These are phyloP conservation scores for Pseudozyma hubeiensis DNA, from an alignment of 1,284 basidiomycete genomes.

Conservation along the genomic window DNA sequence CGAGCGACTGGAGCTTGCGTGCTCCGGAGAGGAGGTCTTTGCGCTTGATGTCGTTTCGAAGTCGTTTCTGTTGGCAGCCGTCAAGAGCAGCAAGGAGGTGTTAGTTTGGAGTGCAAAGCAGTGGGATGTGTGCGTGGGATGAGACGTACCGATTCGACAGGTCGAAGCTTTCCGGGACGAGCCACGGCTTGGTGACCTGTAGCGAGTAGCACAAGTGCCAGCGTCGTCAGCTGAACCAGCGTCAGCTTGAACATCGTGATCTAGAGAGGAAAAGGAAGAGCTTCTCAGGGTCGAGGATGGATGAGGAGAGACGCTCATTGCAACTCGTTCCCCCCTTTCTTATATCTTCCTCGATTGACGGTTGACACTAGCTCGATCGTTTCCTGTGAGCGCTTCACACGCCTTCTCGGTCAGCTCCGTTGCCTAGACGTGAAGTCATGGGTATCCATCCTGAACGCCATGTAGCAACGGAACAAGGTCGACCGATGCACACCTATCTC, in stretches of 20 bases:
- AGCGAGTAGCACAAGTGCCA: slow-evolving; percentile 29
- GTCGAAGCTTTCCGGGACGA: slow-evolving; percentile 19
- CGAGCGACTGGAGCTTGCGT: slow-evolving; percentile 22
- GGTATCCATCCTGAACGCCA: too few relatives aligned
- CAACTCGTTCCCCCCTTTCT: too few relatives aligned
- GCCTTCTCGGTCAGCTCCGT: too few relatives aligned
- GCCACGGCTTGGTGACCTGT: slow-evolving; percentile 20
- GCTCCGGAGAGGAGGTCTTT: slow-evolving; percentile 24
- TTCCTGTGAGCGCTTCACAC: too few relatives aligned
- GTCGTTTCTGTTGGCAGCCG: slow-evolving; percentile 14
- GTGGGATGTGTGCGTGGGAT: not conserved
- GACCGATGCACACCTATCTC: slow-evolving; percentile 20
- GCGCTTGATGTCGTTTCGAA: slow-evolving; percentile 34
- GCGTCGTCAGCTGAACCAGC: slow-evolving; percentile 32
- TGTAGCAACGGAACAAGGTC: slow-evolving; percentile 10
- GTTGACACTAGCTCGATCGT: too few relatives aligned
- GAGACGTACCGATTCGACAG: slow-evolving; percentile 35
- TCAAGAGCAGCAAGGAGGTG: not conserved
- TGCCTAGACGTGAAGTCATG: too few relatives aligned
- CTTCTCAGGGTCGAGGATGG: not conserved
- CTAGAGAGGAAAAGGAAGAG: not conserved
- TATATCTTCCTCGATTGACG: too few relatives aligned
- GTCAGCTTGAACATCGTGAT: slow-evolving; percentile 24
- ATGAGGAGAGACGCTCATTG: too few relatives aligned
- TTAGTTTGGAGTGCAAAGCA: not conserved